These are phyloP conservation scores for Melastoma malabathricum DNA, from an alignment of 345 rosid genomes.

Conservation along the genomic window DNA sequence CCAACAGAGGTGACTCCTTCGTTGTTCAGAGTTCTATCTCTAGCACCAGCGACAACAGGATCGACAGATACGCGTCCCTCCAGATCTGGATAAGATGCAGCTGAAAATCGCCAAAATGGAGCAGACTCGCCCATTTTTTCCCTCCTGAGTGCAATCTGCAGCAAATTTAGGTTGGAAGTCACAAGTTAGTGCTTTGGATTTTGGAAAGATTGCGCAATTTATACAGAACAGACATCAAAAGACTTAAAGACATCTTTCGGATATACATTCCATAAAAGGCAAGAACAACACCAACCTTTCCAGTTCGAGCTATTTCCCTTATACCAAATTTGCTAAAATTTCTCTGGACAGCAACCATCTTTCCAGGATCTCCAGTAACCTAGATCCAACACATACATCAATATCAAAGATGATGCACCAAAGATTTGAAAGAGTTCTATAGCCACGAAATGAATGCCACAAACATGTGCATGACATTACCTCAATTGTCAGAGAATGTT, in stretches of 20 bases:
- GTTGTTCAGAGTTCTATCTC: conserved; percentile 20
- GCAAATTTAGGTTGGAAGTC: background rate
- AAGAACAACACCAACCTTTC: conserved; percentile 34
- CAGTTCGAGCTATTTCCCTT: conserved; percentile 80
- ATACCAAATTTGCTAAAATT: conserved; percentile 82
- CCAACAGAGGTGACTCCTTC: conserved; percentile 32
- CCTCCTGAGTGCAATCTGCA: conserved; percentile 83
- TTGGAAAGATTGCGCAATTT: no score
- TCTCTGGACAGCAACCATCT: conserved; percentile 79
- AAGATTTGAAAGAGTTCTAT: no score
- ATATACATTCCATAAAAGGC: background rate
- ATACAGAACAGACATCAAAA: background rate
- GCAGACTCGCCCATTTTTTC: conserved; percentile 87
- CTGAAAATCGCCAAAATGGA: conserved; percentile 96
- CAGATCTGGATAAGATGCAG: conserved; percentile 94
- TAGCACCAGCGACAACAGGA: conserved; percentile 26
- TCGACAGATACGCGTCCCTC: conserved; percentile 25
- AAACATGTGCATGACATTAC: conserved; percentile 16
- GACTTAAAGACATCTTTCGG: no score
- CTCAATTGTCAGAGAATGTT: conserved; percentile 67
- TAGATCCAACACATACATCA: conserved; percentile 9
- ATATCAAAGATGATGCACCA: background rate
- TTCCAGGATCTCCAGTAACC: conserved; percentile 99
- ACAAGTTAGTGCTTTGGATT: no score
- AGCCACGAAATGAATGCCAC: no score